These are phyloP conservation scores for Metarhizium sp. DNA, from an alignment of 2,329 filamentous ascomycete genomes.

Conservation along the genomic window DNA sequence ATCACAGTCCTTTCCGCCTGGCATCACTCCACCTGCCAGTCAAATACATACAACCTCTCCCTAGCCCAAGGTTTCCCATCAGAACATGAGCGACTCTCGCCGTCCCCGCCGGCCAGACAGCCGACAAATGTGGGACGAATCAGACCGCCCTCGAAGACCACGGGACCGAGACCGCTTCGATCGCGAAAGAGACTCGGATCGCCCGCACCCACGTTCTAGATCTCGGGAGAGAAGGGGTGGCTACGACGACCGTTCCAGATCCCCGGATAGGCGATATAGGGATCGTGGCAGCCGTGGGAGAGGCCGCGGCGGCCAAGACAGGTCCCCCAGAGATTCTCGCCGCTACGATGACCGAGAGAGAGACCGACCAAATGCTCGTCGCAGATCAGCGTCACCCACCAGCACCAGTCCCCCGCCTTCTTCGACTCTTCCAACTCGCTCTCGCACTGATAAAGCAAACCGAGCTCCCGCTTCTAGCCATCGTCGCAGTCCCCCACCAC, in stretches of 20 bases:
- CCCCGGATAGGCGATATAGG: constrained; percentile 5
- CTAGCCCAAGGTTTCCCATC: background rate
- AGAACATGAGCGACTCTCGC: constrained; percentile 21
- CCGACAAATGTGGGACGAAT: constrained; percentile 52
- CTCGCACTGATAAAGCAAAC: constrained; percentile 14
- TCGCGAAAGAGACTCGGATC: constrained; percentile 23
- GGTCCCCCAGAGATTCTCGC: constrained; percentile 17
- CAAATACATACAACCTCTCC: background rate
- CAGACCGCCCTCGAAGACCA: constrained; percentile 28
- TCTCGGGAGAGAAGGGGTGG: constrained; percentile 23
- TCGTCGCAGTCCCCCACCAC: constrained; percentile 10
- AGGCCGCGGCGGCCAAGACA: constrained; percentile 13
- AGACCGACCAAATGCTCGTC: constrained; percentile 18
- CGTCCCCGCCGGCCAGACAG: constrained; percentile 36
- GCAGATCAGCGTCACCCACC: constrained; percentile 28
- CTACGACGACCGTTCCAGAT: constrained; percentile 20
- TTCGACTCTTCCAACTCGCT: constrained; percentile 23
- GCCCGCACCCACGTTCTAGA: constrained; percentile 18
- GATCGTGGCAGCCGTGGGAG: constrained; percentile 9
- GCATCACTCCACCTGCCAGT: too few species aligned
- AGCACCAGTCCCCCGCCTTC: constrained; percentile 14
- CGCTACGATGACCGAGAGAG: constrained; percentile 18
- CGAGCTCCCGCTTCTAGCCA: constrained; percentile 11
- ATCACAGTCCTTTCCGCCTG: background rate
- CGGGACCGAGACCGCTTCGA: constrained; percentile 21